These are phyloP conservation scores for Hypoxylon intermedium DNA, from an alignment of 495 filamentous ascomycete species.

Conservation along the genomic window DNA sequence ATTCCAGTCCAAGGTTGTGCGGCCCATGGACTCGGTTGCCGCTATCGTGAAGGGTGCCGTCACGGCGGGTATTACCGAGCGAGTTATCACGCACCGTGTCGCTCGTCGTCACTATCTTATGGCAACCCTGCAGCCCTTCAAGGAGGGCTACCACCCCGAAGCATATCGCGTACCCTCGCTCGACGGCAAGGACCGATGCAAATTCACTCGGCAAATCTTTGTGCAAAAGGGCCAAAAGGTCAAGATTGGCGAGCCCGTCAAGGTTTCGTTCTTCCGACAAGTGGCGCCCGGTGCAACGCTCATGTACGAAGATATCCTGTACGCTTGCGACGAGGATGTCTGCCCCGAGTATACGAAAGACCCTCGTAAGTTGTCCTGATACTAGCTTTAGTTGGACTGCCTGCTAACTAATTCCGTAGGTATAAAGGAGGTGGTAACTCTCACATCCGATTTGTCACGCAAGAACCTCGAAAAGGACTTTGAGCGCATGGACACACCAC, in stretches of 20 bases:
- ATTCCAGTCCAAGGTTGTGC: conserved; percentile 78
- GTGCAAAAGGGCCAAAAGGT: conserved; percentile 98
- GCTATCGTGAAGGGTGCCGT: conserved; percentile 81
- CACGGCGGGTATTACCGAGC: conserved; percentile 92
- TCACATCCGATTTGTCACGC: conserved; percentile 93
- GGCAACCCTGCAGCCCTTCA: conserved; percentile 98
- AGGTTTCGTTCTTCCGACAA: conserved; percentile 98
- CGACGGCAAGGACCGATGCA: conserved; percentile 97
- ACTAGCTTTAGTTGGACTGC: conserved; percentile 3
- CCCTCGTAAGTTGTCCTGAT: conserved; percentile 77
- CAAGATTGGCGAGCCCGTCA: conserved; percentile 98
- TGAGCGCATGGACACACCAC: conserved; percentile 98
- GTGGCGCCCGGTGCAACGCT: conserved; percentile 96
- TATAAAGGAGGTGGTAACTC: conserved; percentile 98
- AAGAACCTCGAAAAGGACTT: conserved; percentile 99
- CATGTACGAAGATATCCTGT: conserved; percentile 99
- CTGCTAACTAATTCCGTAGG: conserved; percentile 63
- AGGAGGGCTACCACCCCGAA: conserved; percentile 97
- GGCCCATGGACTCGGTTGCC: conserved; percentile 79
- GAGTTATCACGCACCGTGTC: conserved; percentile 94
- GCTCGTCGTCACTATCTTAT: conserved; percentile 99
- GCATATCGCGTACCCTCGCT: conserved; percentile 96
- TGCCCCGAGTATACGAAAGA: conserved; percentile 99
- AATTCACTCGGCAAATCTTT: conserved; percentile 98
- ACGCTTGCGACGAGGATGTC: conserved; percentile 97